Evolutionary conservation across 2,329 filamentous ascomycete genomes (phyloP).

Genomic region (Stenocarpella maydis): DNA sequence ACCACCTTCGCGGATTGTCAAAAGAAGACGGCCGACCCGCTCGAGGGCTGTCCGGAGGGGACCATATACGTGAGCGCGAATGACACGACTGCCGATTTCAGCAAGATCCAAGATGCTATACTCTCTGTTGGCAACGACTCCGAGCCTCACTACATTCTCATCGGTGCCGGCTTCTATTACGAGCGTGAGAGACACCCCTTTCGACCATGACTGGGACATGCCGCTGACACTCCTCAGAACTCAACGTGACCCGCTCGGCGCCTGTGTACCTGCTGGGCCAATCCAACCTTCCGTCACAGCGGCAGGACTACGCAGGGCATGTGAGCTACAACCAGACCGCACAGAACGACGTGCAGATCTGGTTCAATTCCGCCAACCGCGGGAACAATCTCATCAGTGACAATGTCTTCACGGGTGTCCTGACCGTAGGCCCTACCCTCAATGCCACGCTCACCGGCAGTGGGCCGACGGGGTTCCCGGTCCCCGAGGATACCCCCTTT

Average conservation of each 20-base stretch:
- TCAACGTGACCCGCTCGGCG: constrained; percentile 70
- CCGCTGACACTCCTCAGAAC: constrained; percentile 43
- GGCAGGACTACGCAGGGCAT: constrained; percentile 47
- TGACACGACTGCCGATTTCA: constrained; percentile 47
- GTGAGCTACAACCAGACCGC: constrained; percentile 51
- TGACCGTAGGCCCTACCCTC: constrained; percentile 70
- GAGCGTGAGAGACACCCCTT: constrained; percentile 50
- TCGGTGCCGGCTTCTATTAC: constrained; percentile 66
- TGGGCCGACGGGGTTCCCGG: constrained; percentile 68
- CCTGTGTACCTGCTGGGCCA: constrained; percentile 70
- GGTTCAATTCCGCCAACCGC: constrained; percentile 65
- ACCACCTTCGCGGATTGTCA: constrained; percentile 45
- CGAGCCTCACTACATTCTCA: constrained; percentile 61
- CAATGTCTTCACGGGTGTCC: constrained; percentile 68
- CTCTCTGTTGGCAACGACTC: constrained; percentile 51
- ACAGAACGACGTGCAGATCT: constrained; percentile 61
- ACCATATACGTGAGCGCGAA: constrained; percentile 53
- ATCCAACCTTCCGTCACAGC: constrained; percentile 50
- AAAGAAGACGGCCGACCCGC: constrained; percentile 44
- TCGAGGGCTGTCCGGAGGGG: constrained; percentile 49
- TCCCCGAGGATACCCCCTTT: constrained; percentile 68
- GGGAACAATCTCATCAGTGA: constrained; percentile 54
- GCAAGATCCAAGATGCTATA: constrained; percentile 51
- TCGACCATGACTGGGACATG: not conserved
- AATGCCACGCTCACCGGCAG: constrained; percentile 69